Evolutionary conservation across 129 eudicot genomes (phyloP).

Genomic region (Helianthus tuberosus): DNA sequence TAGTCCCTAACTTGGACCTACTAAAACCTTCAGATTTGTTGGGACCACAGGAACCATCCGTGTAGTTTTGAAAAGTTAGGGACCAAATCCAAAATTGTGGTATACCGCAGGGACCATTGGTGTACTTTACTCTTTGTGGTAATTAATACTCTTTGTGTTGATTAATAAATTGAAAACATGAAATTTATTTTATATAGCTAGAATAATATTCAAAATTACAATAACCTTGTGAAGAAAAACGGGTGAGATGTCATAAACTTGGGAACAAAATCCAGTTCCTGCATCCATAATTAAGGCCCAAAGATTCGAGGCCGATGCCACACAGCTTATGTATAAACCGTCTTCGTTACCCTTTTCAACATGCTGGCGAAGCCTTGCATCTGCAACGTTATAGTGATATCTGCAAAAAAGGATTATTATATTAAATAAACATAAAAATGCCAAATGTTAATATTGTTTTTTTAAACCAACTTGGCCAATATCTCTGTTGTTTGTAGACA

Average conservation of each 20-base stretch:
- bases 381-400: conserved; percentile 73
- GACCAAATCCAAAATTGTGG: too few relatives aligned
- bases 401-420: conserved; percentile 33
- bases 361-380: conserved; percentile 70
- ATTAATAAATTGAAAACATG: too few relatives aligned
- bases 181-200: too few relatives aligned
- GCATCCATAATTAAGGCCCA: conserved; percentile 91
- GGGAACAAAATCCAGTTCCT: conserved; percentile 62
- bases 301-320: conserved; percentile 58
- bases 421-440: not conserved
- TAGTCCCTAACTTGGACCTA: too few relatives aligned
- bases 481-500: not conserved
- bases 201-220: too few relatives aligned
- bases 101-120: too few relatives aligned
- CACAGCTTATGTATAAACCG: conserved; percentile 65
- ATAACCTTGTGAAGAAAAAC: too few relatives aligned
- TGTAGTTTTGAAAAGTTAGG: too few relatives aligned
- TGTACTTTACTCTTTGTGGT: too few relatives aligned
- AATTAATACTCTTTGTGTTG: too few relatives aligned
- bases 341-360: conserved; percentile 74
- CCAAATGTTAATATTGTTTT: not conserved
- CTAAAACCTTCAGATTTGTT: too few relatives aligned
- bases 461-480: not conserved
- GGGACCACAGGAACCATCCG: too few relatives aligned
- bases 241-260: conserved; percentile 49